Percentiles rank a stretch among this genome's conserved stretches.
Evolutionary conservation across 1,284 basidiomycete species (phyloP).

Genomic region (Pseudozyma flocculosa): DNA sequence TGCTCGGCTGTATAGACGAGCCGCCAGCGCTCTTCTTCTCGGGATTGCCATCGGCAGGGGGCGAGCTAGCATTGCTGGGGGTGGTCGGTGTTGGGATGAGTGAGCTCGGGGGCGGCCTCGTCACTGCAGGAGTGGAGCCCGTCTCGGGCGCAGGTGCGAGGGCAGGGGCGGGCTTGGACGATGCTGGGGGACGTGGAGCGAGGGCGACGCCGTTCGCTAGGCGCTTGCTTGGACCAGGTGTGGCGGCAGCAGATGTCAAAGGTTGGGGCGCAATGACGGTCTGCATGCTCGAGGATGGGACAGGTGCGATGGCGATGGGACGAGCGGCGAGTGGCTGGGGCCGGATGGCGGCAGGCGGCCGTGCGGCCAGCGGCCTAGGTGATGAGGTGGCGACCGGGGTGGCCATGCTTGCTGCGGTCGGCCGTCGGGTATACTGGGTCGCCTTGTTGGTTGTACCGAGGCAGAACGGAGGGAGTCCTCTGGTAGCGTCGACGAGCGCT

Average conservation of each 20-base stretch:
- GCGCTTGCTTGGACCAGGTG: constrained; percentile 2
- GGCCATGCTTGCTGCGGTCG: background rate
- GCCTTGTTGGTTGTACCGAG: too few relatives aligned
- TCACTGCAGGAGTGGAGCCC: too few relatives aligned
- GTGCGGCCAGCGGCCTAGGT: background rate
- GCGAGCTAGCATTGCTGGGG: background rate
- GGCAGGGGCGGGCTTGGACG: constrained; percentile 1
- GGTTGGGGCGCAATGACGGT: background rate
- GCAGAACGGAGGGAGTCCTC: too few relatives aligned
- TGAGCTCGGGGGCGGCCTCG: too few relatives aligned
- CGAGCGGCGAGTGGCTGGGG: background rate
- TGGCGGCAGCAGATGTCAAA: background rate
- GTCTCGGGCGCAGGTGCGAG: too few relatives aligned
- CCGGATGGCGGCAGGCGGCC: background rate
- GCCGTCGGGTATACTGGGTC: too few relatives aligned
- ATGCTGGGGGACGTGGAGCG: constrained; percentile 3
- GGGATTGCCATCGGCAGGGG: background rate
- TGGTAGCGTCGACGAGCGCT: too few relatives aligned
- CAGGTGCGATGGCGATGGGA: background rate
- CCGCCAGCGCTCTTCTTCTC: constrained; percentile 18
- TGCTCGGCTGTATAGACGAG: constrained; percentile 43
- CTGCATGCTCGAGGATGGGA: background rate
- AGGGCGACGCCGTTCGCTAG: background rate
- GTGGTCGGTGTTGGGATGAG: background rate
- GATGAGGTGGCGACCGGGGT: background rate